Percentiles rank a stretch among this genome's conserved stretches.
phyloP scores from a whole-genome alignment of 768 basidiomycete species.

The Rossbeevera mucosa region DNA sequence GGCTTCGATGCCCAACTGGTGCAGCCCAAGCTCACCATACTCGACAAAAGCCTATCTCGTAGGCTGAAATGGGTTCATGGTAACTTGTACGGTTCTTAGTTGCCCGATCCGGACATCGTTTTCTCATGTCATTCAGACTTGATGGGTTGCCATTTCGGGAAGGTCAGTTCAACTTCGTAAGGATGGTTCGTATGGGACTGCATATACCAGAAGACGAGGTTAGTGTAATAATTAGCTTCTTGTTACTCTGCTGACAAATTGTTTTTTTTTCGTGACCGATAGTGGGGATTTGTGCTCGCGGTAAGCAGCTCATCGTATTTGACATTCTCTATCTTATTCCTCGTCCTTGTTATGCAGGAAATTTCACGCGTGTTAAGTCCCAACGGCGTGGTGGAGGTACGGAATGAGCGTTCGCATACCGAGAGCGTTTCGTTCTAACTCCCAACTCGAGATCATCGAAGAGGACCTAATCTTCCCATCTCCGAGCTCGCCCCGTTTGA shows the following conservation, averaged over 20 bases:
- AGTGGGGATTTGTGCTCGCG: conserved; percentile 68
- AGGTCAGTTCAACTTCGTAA: conserved; percentile 59
- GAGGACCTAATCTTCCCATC: conserved; percentile 72
- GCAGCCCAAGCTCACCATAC: conserved; percentile 45
- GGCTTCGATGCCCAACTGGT: conserved; percentile 55
- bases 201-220: conserved; percentile 73
- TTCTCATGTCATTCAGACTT: conserved; percentile 39
- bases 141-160: conserved; percentile 59
- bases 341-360: conserved; percentile 42
- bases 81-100: conserved; percentile 47
- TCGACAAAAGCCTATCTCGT: conserved; percentile 38
- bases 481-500: conserved; percentile 8
- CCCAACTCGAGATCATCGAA: conserved; percentile 54
- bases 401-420: conserved; percentile 8
- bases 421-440: conserved; percentile 3
- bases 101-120: not conserved
- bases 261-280: conserved; percentile 14
- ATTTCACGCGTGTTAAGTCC: conserved; percentile 60
- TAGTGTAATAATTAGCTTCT: conserved; percentile 9
- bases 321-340: conserved; percentile 14
- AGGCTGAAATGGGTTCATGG: conserved; percentile 65
- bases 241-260: conserved; percentile 13
- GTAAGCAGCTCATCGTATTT: conserved; percentile 32
- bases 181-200: conserved; percentile 59
- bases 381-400: conserved; percentile 61